These are phyloP conservation scores for Cruciata laevipes DNA, from an alignment of 257 asterid species.

Conservation along the genomic window DNA sequence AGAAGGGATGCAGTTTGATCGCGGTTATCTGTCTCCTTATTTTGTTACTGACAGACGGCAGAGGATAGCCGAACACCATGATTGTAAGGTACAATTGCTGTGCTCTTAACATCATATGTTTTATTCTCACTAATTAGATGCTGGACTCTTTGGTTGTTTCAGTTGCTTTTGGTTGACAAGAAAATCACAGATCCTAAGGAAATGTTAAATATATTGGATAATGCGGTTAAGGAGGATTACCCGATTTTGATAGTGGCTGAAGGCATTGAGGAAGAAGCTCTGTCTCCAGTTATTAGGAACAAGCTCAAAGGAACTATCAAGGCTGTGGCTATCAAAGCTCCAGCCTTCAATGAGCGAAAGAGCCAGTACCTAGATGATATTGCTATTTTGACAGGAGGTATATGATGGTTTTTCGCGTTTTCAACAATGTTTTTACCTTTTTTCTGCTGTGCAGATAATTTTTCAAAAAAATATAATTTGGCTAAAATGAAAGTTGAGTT, in stretches of 20 bases:
- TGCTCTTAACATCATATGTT: constrained; percentile 6
- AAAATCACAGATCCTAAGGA: constrained; percentile 60
- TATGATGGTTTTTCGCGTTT: background rate
- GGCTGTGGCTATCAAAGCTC: constrained; percentile 77
- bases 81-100: constrained; percentile 62
- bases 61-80: constrained; percentile 60
- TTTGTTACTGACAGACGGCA: constrained; percentile 62
- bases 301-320: constrained; percentile 62
- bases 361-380: constrained; percentile 77
- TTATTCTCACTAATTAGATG: constrained; percentile 7
- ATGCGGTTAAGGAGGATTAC: constrained; percentile 70
- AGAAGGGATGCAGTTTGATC: constrained; percentile 87
- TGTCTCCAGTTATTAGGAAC: constrained; percentile 73
- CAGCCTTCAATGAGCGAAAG: constrained; percentile 71
- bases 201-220: constrained; percentile 64
- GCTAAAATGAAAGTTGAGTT: background rate
- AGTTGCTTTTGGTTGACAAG: constrained; percentile 81
- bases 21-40: constrained; percentile 77
- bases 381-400: constrained; percentile 84
- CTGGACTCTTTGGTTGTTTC: constrained; percentile 31
- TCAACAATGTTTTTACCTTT: background rate
- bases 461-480: background rate
- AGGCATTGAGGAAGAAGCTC: constrained; percentile 66
- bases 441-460: background rate
- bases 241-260: constrained; percentile 72